Conservation (phyloP, 2,329 filamentous ascomycete genomes). For the Mollisia scopiformis region DNA sequence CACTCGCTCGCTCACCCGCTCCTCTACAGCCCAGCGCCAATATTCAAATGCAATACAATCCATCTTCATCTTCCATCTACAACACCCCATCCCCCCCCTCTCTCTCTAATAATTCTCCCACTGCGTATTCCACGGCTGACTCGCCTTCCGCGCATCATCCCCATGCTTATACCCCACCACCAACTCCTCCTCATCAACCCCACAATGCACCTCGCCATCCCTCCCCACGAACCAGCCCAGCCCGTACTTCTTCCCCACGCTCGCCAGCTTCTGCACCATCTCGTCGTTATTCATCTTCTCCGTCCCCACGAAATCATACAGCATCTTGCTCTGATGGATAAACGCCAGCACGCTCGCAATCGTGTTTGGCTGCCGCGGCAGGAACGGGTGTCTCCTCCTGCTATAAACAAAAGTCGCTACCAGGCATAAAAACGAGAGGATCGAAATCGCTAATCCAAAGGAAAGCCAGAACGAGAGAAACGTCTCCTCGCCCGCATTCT, state of each 20-base stretch:
- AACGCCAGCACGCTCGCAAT: conserved; percentile 77
- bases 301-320: conserved; percentile 74
- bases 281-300: conserved; percentile 55
- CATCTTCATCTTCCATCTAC: not conserved
- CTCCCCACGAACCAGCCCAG: conserved; percentile 77
- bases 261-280: conserved; percentile 64
- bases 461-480: conserved; percentile 67
- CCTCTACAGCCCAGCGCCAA: too few relatives aligned
- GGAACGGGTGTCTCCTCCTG: conserved; percentile 68
- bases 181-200: conserved; percentile 77
- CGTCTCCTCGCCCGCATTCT: conserved; percentile 58
- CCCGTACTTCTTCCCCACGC: conserved; percentile 69
- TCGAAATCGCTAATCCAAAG: conserved; percentile 61
- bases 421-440: conserved; percentile 59
- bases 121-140: conserved; percentile 34
- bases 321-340: conserved; percentile 80
- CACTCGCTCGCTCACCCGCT: too few relatives aligned
- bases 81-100: not conserved
- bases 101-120: conserved; percentile 33
- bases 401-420: conserved; percentile 63
- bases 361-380: conserved; percentile 78
- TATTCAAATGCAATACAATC: not conserved
- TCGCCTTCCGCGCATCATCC: conserved; percentile 32
- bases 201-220: conserved; percentile 74
- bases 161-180: conserved; percentile 64